Base-by-base conservation (phyloP, 1,284 basidiomycete genomes). In the Cryptococcus maquisensis region DNA sequence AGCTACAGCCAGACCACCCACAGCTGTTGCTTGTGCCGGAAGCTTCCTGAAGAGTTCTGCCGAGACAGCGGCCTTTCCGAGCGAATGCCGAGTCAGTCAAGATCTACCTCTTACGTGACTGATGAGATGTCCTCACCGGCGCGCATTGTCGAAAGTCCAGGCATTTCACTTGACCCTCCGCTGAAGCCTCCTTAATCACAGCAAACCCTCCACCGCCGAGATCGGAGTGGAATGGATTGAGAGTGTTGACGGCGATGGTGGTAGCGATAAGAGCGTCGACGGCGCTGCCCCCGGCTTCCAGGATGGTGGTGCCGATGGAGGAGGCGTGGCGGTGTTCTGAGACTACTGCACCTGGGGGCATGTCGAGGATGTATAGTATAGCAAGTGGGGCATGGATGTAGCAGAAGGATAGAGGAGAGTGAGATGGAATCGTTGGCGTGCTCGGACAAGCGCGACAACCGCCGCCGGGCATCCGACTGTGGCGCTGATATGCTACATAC, bases 171-270 rank as follows among this genome's bases (percentile, higher is more conserved):
- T 67, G 49, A 47, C 61, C 59, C 7, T 39, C 49, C 4, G 61
- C 64, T 6, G 53, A 43, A 0, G 40, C 18, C 2, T 41, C 53
- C 18, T 63, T 48, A 1, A 72, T 49, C 20, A 72, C 45, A 3
- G 64, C 69, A 41, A 72, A 72, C 15, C 69, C 69, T 4, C 67
- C 67, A 0, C 69, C 69, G 15, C 69, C 69, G 10, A 72, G 50
- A 43, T 67, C 69, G 5, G 58, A 83, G 60, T 83, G 80, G 5
- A 81, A 81, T 32, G 83, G 74, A 63, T 80, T 77, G 16, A 74
- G 70, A 40, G 79, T 78, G n/a, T 79, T 79, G 10, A 78, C 68
- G 3, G 80, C 79, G 24, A 83, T 62, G 3, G 72, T 52, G 8
- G 67, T 64, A 4, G 81, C 78, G 26, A 70, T 62, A 3, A 65